Conservation (phyloP, 2,329 filamentous ascomycete species). For the Penicillium olsonii region DNA sequence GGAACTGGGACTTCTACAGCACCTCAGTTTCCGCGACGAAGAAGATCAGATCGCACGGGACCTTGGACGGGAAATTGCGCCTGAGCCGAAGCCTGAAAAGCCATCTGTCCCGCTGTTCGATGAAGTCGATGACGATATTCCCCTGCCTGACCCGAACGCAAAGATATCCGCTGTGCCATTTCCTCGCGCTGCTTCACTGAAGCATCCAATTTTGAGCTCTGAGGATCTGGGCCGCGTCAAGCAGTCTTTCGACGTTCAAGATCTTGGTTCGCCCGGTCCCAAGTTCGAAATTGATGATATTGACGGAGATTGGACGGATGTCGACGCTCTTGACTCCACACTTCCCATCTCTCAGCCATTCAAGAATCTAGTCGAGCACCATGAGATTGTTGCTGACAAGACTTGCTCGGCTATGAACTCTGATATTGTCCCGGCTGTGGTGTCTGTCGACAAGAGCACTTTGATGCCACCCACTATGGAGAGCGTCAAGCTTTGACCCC, state of each 20-base stretch:
- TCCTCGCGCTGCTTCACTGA: conserved; percentile 3
- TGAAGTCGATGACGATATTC: conserved; percentile 2
- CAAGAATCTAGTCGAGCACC: conserved; percentile 1
- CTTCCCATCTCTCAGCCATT: conserved; percentile 3
- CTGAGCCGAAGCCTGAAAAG: conserved; percentile 1
- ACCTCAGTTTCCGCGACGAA: conserved; percentile 11
- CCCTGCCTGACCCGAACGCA: neutral
- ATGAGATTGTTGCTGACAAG: neutral
- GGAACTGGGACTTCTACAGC: conserved; percentile 6
- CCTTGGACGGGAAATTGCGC: conserved; percentile 5
- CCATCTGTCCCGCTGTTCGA: conserved; percentile 3
- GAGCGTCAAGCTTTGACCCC: neutral
- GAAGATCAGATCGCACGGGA: conserved; percentile 7
- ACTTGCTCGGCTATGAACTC: neutral
- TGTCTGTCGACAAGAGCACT: neutral
- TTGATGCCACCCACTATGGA: conserved; percentile 2
- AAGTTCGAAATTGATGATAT: neutral
- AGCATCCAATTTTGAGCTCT: neutral
- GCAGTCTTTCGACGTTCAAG: neutral
- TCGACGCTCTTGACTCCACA: conserved; percentile 5
- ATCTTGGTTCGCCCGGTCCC: neutral
- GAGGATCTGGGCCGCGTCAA: neutral
- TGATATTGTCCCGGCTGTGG: neutral
- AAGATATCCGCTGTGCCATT: neutral
- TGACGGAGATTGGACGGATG: conserved; percentile 7